phyloP scores from a whole-genome alignment of 768 basidiomycete genomes.

The Lentinula lateritia region DNA sequence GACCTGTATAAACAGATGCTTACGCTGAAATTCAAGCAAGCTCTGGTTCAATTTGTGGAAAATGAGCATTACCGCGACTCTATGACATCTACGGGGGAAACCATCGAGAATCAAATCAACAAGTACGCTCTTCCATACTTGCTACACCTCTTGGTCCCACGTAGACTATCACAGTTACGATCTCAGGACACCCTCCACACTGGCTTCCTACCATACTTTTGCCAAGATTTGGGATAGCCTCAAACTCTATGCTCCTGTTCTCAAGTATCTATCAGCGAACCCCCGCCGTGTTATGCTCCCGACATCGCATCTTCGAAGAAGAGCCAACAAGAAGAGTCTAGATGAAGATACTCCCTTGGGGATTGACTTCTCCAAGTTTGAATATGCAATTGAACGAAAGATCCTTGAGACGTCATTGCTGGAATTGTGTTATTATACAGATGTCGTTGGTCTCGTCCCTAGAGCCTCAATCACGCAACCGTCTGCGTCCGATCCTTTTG shows the following conservation, averaged over 20 bases:
- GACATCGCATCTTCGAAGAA: background rate
- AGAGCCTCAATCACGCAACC: conserved; percentile 21
- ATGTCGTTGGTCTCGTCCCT: conserved; percentile 77
- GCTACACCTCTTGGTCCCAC: background rate
- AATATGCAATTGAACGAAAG: conserved; percentile 87
- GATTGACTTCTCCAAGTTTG: conserved; percentile 49
- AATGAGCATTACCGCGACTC: conserved; percentile 71
- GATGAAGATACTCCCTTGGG: conserved; percentile 55
- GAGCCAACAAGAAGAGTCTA: conserved; percentile 23
- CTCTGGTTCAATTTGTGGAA: conserved; percentile 59
- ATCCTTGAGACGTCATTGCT: conserved; percentile 72
- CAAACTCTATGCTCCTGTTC: background rate
- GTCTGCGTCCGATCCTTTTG: conserved; percentile 39
- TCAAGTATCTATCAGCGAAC: conserved; percentile 3
- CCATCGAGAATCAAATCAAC: conserved; percentile 52
- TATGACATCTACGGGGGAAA: conserved; percentile 62
- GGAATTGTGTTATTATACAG: conserved; percentile 83
- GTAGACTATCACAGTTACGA: conserved; percentile 14
- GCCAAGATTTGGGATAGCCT: conserved; percentile 41
- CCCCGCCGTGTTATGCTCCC: background rate
- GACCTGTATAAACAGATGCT: conserved; percentile 83
- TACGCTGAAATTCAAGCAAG: conserved; percentile 63
- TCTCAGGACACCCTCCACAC: conserved; percentile 15
- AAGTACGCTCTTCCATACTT: conserved; percentile 25
- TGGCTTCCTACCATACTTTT: conserved; percentile 35